Base-by-base conservation (phyloP, 208 protist species). In the Leishmania martiniquensis region DNA sequence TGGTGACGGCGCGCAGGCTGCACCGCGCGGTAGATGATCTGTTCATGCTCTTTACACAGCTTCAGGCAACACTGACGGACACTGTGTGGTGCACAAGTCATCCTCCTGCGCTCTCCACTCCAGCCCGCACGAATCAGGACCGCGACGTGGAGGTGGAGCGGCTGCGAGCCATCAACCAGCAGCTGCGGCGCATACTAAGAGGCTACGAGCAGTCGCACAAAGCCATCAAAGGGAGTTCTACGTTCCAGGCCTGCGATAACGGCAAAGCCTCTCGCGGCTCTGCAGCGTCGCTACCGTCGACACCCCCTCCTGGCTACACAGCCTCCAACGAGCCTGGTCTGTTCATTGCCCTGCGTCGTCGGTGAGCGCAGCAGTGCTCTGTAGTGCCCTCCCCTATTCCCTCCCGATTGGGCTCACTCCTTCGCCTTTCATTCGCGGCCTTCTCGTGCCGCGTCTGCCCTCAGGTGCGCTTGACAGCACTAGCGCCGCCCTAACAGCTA, bases 31-130 rank as follows among this genome's bases (percentile, higher is more conserved):
- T 82, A 5, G 78, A 76, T 37, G 78, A 76, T 17, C 2, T 82
- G 12, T 77, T 77, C 55, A 52, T 82, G 12, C 39, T n/a, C 12
- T 82, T 82, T 45, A 77, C 67, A 29, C 66, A 75, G 72, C 72
- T 82, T 39, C 78, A 82, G 78, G 66, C 78, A 22, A 70, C 47
- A 29, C 45, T 82, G 55, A 82, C 78, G 12, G 72, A 82, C 57
- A 37, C 47, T 12, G 54, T 77, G 25, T 78, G 72, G 78, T 34
- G 54, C 12, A 45, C 72, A 1, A 47, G 34, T 17, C 55, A 77
- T 29, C 78, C 72, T 44, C 78, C 78, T 22, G 78, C 78, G 15
- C 47, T 75, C 52, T 77, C 78, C 22, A 83, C 66, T 10, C 72
- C 76, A 2, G 67, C 57, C 13, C 73, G 75, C 52, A 76, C 70